phyloP scores from a whole-genome alignment of 345 rosid species.

The Eucalyptus leucophloia region DNA sequence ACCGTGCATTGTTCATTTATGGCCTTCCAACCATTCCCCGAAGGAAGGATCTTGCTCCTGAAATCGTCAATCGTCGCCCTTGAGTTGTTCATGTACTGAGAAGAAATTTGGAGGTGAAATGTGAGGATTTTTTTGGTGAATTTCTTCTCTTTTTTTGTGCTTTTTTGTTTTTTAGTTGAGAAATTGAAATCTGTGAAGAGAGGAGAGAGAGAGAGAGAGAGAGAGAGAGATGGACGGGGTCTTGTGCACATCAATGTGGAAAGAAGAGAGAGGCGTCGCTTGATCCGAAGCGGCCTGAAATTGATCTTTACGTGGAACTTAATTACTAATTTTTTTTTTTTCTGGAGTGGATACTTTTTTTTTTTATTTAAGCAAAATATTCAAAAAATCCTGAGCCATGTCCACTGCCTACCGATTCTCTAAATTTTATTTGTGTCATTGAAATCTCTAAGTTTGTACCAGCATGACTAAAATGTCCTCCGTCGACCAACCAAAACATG shows the following conservation, averaged over 20 bases:
- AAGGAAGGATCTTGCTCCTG: accelerated
- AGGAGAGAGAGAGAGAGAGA: neutral
- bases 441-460: accelerated
- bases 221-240: neutral
- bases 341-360: neutral
- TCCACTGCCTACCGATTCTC: neutral
- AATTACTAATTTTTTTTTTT: neutral
- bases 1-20: neutral
- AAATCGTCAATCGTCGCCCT: neutral
- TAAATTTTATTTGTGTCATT: neutral
- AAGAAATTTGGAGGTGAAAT: neutral
- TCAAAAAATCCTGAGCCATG: neutral
- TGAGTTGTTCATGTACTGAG: neutral
- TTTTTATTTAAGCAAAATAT: neutral
- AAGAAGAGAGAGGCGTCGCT: neutral
- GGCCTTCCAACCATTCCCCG: neutral
- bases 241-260: neutral
- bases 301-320: neutral
- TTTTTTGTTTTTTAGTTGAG: neutral
- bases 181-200: neutral
- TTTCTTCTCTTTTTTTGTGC: no score
- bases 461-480: no score
- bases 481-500: no score
- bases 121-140: no score
- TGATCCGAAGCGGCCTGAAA: neutral